These are phyloP conservation scores for Candida coleopterorum DNA, from an alignment of 805 yeast species.

Conservation along the genomic window DNA sequence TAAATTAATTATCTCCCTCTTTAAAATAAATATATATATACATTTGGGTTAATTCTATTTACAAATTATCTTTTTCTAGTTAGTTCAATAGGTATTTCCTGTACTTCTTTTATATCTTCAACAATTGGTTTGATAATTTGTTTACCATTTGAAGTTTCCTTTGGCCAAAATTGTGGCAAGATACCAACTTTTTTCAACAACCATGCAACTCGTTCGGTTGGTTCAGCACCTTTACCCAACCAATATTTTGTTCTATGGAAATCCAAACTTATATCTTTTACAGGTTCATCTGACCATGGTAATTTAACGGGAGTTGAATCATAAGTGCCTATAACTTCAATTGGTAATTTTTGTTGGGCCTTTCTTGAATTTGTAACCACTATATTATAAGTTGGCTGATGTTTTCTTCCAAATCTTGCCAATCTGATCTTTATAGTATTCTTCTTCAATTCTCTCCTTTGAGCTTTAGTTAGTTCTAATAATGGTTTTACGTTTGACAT, in stretches of 20 bases:
- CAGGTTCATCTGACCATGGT: slow-evolving; percentile 50
- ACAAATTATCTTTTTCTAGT: slow-evolving; percentile 24
- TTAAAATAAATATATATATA: too few species aligned
- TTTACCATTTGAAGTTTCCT: slow-evolving; percentile 36
- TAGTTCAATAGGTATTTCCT: slow-evolving; percentile 30
- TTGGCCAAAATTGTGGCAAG: slow-evolving; percentile 56
- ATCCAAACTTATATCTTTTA: slow-evolving; percentile 78
- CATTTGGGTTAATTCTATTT: too few species aligned
- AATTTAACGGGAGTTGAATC: slow-evolving; percentile 74
- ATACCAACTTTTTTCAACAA: slow-evolving; percentile 77
- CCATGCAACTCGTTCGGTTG: slow-evolving; percentile 74
- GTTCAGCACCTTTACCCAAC: slow-evolving; percentile 97
- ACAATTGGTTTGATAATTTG: slow-evolving; percentile 27
- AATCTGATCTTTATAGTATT: slow-evolving; percentile 72
- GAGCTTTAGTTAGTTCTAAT: slow-evolving; percentile 4
- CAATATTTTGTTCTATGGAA: slow-evolving; percentile 90
- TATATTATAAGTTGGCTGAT: slow-evolving; percentile 85
- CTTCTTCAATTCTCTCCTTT: slow-evolving; percentile 11
- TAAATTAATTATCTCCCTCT: too few species aligned
- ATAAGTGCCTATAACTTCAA: slow-evolving; percentile 93
- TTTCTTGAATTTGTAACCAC: slow-evolving; percentile 74
- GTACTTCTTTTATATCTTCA: slow-evolving; percentile 19
- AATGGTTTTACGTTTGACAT: slow-evolving; percentile 3
- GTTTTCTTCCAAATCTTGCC: slow-evolving; percentile 88
- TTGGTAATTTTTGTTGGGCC: slow-evolving; percentile 86